Conservation (phyloP, 2,329 filamentous ascomycete genomes). For the Curvularia lunata region DNA sequence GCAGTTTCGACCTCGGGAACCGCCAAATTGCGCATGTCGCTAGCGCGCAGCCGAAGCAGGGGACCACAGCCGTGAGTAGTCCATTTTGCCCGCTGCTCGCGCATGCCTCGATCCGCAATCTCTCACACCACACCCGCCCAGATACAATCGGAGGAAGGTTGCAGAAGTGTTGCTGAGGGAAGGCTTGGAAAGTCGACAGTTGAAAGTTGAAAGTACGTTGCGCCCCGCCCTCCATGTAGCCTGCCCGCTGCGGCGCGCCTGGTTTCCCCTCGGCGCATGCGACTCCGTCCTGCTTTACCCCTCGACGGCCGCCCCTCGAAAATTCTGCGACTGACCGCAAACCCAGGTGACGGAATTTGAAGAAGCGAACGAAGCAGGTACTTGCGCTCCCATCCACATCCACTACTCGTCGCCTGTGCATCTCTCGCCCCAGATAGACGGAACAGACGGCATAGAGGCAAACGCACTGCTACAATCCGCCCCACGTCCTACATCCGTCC, state of each 20-base stretch:
- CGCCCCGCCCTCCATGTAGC: conserved; percentile 4
- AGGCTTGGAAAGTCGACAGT: conserved; percentile 44
- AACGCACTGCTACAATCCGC: conserved; percentile 30
- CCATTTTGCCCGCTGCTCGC: conserved; percentile 35
- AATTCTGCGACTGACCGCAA: conserved; percentile 40
- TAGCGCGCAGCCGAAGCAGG: conserved; percentile 32
- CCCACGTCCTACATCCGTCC: conserved; percentile 20
- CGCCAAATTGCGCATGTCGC: conserved; percentile 33
- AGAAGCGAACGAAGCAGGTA: conserved; percentile 41
- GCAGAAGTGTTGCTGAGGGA: conserved; percentile 52
- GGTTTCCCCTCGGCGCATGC: conserved; percentile 28
- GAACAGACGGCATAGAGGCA: conserved; percentile 24
- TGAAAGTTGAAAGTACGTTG: conserved; percentile 43
- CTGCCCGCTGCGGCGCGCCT: conserved; percentile 12
- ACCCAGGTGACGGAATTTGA: conserved; percentile 45
- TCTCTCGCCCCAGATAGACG: conserved; percentile 2
- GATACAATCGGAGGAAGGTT: conserved; percentile 43
- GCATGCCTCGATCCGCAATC: conserved; percentile 28
- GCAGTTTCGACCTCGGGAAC: conserved; percentile 34
- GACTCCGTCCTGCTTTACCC: conserved; percentile 31
- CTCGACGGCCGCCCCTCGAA: conserved; percentile 33
- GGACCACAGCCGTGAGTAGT: conserved; percentile 30
- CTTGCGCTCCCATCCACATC: conserved; percentile 14
- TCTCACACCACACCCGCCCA: conserved; percentile 28
- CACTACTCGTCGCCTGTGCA: conserved; percentile 9